Base-by-base conservation (phyloP, 1,139 yeast species). In the Groenewaldozyma sp. region DNA sequence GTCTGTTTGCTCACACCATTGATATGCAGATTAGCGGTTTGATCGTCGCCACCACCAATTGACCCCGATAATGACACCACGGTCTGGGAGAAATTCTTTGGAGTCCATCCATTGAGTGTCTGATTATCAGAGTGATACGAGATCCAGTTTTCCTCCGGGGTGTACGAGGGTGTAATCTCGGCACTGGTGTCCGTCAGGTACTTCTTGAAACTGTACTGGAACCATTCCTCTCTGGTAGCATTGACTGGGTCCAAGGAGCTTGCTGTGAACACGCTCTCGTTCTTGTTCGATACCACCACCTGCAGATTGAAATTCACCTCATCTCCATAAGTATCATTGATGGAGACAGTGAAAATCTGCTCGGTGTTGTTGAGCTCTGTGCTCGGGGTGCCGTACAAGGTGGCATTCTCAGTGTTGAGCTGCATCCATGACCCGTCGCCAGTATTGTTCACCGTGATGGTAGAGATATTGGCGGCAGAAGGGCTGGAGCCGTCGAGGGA, bases 91-190 rank as follows among this genome's bases (percentile, higher is more conserved):
- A 87, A 79, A 49, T 71, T 61, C 4, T 62, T 52, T 1, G 97
- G 95, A 2, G 77, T 79, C 36, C 52, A 47, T 21, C 97, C 97
- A 33, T 64, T 64, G 45, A 88, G 70, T 1, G 94, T 80, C 54
- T 70, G 62, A 55, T 84, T 86, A 13, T 67, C 55, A 21, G 65
- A 52, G 53, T 76, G 71, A 59, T 71, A 86, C 3, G 64, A 54
- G 42, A 88, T 64, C 96, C 96, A 88, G 42, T 65, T 63, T 1
- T 74, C 67, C 37, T 60, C 56, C 38, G 65, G 63, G 24, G 63
- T 56, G 49, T 62, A 68, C 18, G 65, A 53, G 2, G 74, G 73
- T 2, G 69, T 50, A 14, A 83, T 61, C 18, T 66, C 60, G 2
- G 88, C 78, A 17, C 66, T 60, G 37, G 50, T 48, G 43, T 46